These are phyloP conservation scores for Rhizophlyctis rosea DNA, from an alignment of 192 early-diverging fungal genomes.

Conservation along the genomic window DNA sequence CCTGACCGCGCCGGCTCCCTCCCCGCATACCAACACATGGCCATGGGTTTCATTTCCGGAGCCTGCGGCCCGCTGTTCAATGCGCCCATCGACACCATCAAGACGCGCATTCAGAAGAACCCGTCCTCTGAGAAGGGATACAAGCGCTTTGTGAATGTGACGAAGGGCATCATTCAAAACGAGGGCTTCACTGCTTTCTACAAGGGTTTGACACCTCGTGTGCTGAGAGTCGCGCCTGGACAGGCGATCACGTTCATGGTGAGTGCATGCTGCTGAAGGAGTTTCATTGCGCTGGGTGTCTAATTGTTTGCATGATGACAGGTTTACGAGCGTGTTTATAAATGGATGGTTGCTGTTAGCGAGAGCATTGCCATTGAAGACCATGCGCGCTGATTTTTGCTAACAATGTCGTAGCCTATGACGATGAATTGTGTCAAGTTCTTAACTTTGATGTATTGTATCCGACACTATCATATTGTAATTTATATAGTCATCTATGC, in stretches of 20 bases:
- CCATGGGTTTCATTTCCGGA: conserved; percentile 84
- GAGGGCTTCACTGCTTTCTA: conserved; percentile 94
- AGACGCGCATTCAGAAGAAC: conserved; percentile 94
- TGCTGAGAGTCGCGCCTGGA: conserved; percentile 93
- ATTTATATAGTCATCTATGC: too few relatives aligned
- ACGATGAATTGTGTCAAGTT: too few relatives aligned
- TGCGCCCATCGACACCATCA: conserved; percentile 97
- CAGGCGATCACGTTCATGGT: conserved; percentile 98
- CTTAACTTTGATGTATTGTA: too few relatives aligned
- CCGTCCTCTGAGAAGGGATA: conserved; percentile 70
- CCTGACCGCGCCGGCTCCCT: conserved; percentile 49
- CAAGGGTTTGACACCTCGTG: conserved; percentile 87
- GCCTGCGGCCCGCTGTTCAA: conserved; percentile 86
- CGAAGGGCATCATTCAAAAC: conserved; percentile 74
- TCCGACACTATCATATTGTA: too few relatives aligned
- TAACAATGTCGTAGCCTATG: too few relatives aligned
- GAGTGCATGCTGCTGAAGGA: too few relatives aligned
- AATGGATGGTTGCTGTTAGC: conserved; percentile 33
- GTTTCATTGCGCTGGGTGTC: conserved; percentile 1
- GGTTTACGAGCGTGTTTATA: conserved; percentile 46
- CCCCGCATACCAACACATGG: conserved; percentile 85
- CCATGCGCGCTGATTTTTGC: too few relatives aligned
- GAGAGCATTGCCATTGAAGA: conserved; percentile 6
- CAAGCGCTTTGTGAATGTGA: conserved; percentile 73
- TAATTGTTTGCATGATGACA: not conserved